phyloP scores from a whole-genome alignment of 1,139 yeast species.

The Yamadazyma jaroonii region DNA sequence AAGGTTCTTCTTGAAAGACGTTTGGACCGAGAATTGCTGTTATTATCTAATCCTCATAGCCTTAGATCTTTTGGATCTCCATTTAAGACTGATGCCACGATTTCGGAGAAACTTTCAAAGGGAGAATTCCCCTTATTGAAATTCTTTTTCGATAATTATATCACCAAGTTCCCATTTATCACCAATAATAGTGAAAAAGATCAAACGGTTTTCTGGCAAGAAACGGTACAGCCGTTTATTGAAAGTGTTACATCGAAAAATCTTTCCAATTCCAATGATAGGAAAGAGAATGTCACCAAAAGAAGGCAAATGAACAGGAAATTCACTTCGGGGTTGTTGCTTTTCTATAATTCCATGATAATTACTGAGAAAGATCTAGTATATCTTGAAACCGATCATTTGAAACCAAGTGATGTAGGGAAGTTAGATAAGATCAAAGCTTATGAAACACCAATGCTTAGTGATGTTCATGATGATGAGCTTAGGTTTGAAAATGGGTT shows the following conservation, averaged over 20 bases:
- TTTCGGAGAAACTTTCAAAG: too few species aligned
- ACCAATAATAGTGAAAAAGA: constrained; percentile 43
- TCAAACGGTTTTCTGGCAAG: constrained; percentile 68
- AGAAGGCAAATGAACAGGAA: constrained; percentile 62
- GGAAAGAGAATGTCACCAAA: constrained; percentile 71
- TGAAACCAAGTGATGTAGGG: constrained; percentile 53
- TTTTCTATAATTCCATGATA: constrained; percentile 74
- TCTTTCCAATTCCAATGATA: constrained; percentile 65
- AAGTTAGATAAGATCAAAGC: constrained; percentile 37
- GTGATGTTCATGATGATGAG: constrained; percentile 28
- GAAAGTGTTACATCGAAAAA: constrained; percentile 72
- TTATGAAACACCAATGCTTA: constrained; percentile 21
- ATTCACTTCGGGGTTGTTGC: constrained; percentile 56
- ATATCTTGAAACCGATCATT: constrained; percentile 48
- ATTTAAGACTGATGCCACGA: constrained; percentile 29
- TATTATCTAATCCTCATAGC: constrained; percentile 56
- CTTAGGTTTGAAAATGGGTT: constrained; percentile 50
- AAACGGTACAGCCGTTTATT: constrained; percentile 73
- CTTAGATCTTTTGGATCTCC: constrained; percentile 73
- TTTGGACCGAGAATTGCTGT: constrained; percentile 58
- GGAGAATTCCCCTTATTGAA: constrained; percentile 58
- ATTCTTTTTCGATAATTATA: constrained; percentile 59
- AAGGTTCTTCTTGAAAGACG: constrained; percentile 68
- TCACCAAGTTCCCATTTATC: constrained; percentile 74
- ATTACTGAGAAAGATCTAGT: constrained; percentile 57